Base-by-base conservation (phyloP, 179 eudicot species). In the Corrigiola litoralis region DNA sequence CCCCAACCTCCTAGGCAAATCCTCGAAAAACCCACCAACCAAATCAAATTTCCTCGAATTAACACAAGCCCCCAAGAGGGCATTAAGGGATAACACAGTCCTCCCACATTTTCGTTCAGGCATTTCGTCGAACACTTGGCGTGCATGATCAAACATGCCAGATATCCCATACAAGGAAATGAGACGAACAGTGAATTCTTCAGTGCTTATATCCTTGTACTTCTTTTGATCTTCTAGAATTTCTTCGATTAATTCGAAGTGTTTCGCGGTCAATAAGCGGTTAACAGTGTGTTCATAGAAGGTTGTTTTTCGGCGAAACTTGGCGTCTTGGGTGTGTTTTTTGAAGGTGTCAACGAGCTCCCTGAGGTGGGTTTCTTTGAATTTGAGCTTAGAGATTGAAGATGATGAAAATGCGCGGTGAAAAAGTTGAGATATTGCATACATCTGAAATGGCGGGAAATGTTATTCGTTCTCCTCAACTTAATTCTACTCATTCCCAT, bases 71-170 rank as follows among this genome's bases (percentile, higher is more conserved):
- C 63, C 67, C 62, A 87, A 72, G 7, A 87, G 83, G 70, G 90
- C 84, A 69, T 89, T 89, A 58, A 82, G 75, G 0, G 88, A 81
- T 47, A 37, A 12, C 1, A 85, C 85, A 7, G 90, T 85, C 16
- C 90, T 78, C 12, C 21, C 24, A 52, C 84, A 85, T 0, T 75
- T 75, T 57, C 74, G 53, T 18, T 78, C 55, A 21, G 88, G 82
- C 96, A 89, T 77, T 81, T 85, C 90, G 41, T 87, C 95, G 74
- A 87, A 87, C 87, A 89, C 45, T 75, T 85, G 80, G 24, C 25
- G 68, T 6, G 90, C 96, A 8, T 78, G 80, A 32, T 77, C 78
- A 70, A 80, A 77, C 90, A 89, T 81, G 7, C 85, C 76, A 0
- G 75, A 42, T 54, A 73, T 75, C 4, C 94, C 94, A 44, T 89